phyloP scores from a whole-genome alignment of 106 monocot species.

The Acorus gramineus region DNA sequence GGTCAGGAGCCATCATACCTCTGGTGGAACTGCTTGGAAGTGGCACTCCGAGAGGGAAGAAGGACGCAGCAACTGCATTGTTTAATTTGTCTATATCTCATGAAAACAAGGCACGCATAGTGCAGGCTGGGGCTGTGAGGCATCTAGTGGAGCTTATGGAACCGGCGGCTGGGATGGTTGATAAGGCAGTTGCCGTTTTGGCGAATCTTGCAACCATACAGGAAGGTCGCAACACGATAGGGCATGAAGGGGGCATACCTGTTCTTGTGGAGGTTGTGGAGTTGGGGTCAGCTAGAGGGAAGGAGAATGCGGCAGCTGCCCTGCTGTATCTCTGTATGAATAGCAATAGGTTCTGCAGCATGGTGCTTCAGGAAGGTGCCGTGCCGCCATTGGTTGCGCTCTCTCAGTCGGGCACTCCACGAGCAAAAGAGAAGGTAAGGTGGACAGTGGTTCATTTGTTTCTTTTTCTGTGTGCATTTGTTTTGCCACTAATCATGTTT shows the following conservation, averaged over 20 bases:
- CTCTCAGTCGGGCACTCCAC: conserved; percentile 82
- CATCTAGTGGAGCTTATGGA: conserved; percentile 93
- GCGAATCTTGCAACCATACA: conserved; percentile 78
- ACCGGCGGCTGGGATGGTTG: conserved; percentile 95
- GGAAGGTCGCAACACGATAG: conserved; percentile 72
- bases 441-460: too few relatives aligned
- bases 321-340: conserved; percentile 83
- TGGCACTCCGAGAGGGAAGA: conserved; percentile 87
- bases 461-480: too few relatives aligned
- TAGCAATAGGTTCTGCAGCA: conserved; percentile 73
- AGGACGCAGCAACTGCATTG: conserved; percentile 91
- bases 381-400: conserved; percentile 87
- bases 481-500: not conserved
- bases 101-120: conserved; percentile 82
- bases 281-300: conserved; percentile 84
- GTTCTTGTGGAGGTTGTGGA: conserved; percentile 92
- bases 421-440: conserved; percentile 91
- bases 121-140: conserved; percentile 82
- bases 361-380: conserved; percentile 84
- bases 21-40: conserved; percentile 62
- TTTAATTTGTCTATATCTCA: conserved; percentile 90
- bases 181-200: conserved; percentile 90
- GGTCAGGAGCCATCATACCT: conserved; percentile 75
- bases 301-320: conserved; percentile 94
- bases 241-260: conserved; percentile 69